phyloP scores from a whole-genome alignment of 2,329 filamentous ascomycete species.

The Fusarium proliferatum region DNA sequence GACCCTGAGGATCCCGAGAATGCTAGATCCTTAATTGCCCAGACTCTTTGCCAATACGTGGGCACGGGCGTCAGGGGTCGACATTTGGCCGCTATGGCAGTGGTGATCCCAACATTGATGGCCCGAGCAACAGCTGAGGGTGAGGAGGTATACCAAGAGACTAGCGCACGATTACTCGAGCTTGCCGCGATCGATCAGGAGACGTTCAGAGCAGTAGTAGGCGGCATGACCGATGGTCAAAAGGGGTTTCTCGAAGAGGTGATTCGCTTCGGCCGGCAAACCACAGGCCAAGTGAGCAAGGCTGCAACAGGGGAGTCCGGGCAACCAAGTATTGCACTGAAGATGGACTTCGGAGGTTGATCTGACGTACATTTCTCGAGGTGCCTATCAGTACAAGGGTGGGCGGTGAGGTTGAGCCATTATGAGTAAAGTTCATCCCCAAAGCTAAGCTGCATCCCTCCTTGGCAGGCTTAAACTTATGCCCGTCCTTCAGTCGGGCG shows the following conservation, averaged over 20 bases:
- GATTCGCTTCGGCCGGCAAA: constrained; percentile 71
- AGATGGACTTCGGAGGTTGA: constrained; percentile 85
- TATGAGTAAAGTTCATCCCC: constrained; percentile 5
- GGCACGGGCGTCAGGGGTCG: constrained; percentile 58
- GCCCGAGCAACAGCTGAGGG: constrained; percentile 75
- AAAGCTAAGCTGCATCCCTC: constrained; percentile 7
- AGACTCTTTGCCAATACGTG: constrained; percentile 81
- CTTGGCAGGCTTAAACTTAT: constrained; percentile 16
- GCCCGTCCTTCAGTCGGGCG: background rate
- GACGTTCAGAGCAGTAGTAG: constrained; percentile 80
- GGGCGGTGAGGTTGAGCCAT: background rate
- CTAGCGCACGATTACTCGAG: constrained; percentile 80
- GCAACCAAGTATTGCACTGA: constrained; percentile 88
- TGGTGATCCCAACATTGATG: constrained; percentile 83
- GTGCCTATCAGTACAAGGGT: background rate
- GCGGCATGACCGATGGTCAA: constrained; percentile 75
- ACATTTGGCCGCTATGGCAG: constrained; percentile 72
- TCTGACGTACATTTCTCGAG: constrained; percentile 4
- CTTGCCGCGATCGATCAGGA: constrained; percentile 79
- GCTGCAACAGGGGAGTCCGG: constrained; percentile 57
- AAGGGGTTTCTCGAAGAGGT: constrained; percentile 84
- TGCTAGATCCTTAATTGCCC: constrained; percentile 75
- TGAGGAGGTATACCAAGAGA: constrained; percentile 73
- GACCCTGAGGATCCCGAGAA: constrained; percentile 83
- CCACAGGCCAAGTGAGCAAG: constrained; percentile 54